phyloP scores from a whole-genome alignment of 768 basidiomycete species.

The Mycena polygramma region DNA sequence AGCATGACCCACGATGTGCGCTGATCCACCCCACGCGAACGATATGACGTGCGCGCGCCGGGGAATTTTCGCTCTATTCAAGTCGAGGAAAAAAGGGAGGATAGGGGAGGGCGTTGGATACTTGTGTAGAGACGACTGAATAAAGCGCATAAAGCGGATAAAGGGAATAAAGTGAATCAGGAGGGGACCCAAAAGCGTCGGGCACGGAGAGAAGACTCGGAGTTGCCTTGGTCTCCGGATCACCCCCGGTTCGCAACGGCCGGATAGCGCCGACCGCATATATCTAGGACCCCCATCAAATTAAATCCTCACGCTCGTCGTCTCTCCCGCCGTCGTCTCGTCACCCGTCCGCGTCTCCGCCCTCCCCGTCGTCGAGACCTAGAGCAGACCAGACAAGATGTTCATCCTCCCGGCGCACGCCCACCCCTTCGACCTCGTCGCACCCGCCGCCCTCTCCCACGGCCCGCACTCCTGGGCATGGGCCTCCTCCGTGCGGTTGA shows the following conservation, averaged over 20 bases:
- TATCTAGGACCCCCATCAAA: background rate
- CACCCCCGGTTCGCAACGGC: background rate
- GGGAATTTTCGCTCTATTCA: too few relatives aligned
- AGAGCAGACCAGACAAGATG: background rate
- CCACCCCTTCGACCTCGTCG: background rate
- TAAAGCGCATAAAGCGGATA: too few relatives aligned
- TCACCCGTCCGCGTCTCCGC: too few relatives aligned
- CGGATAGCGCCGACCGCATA: background rate
- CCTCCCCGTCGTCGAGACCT: background rate
- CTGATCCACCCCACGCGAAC: too few relatives aligned
- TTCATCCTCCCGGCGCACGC: constrained; percentile 29
- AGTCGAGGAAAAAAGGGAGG: too few relatives aligned
- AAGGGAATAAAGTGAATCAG: too few relatives aligned
- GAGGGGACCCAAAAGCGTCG: too few relatives aligned
- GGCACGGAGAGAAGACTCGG: background rate
- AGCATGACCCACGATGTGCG: too few relatives aligned
- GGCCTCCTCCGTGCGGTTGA: background rate
- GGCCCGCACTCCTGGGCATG: background rate
- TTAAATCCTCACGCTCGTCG: background rate
- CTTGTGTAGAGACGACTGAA: too few relatives aligned
- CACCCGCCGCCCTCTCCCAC: background rate
- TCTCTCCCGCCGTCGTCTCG: background rate
- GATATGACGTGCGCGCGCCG: too few relatives aligned
- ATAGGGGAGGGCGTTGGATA: too few relatives aligned
- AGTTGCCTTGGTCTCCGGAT: background rate